Percentiles rank a stretch among this genome's conserved stretches.
phyloP scores from a whole-genome alignment of 164 flowering plant genomes.

The Tetrastigma voinierianum region DNA sequence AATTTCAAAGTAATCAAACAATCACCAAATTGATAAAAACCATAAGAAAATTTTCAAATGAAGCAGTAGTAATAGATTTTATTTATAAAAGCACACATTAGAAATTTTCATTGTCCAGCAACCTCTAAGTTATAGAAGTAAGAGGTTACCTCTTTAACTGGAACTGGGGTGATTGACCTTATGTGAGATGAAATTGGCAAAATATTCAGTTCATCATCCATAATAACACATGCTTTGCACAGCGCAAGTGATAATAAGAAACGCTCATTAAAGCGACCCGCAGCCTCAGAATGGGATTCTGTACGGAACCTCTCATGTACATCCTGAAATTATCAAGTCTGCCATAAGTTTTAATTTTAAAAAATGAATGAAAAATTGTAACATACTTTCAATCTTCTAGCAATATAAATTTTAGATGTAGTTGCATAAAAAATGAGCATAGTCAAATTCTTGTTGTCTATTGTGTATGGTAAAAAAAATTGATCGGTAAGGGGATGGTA shows the following conservation, averaged over 20 bases:
- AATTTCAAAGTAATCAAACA: too few species aligned
- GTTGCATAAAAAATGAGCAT: too few species aligned
- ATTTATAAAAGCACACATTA: too few species aligned
- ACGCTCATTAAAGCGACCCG: slow-evolving; percentile 93
- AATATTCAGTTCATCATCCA: slow-evolving; percentile 93
- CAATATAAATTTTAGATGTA: too few species aligned
- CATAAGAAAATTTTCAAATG: too few species aligned
- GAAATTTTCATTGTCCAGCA: not conserved
- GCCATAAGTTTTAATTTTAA: not conserved
- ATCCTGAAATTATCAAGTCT: slow-evolving; percentile 55
- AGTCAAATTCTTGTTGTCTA: too few species aligned
- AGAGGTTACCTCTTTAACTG: slow-evolving; percentile 56
- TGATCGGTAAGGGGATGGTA: too few species aligned
- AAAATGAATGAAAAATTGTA: not conserved
- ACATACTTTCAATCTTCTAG: not conserved
- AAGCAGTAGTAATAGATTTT: too few species aligned
- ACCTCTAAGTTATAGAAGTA: not conserved
- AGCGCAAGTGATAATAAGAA: slow-evolving; percentile 87
- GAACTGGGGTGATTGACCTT: slow-evolving; percentile 56
- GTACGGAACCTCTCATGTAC: slow-evolving; percentile 95
- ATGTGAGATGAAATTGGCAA: slow-evolving; percentile 90
- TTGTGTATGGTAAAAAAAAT: too few species aligned
- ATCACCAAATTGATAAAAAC: too few species aligned
- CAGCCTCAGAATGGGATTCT: slow-evolving; percentile 79
- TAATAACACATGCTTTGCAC: slow-evolving; percentile 81